Evolutionary conservation across 106 monocot genomes (phyloP), one percentile per base, ranked within the genome.

Genomic region (Allium sativum): DNA sequence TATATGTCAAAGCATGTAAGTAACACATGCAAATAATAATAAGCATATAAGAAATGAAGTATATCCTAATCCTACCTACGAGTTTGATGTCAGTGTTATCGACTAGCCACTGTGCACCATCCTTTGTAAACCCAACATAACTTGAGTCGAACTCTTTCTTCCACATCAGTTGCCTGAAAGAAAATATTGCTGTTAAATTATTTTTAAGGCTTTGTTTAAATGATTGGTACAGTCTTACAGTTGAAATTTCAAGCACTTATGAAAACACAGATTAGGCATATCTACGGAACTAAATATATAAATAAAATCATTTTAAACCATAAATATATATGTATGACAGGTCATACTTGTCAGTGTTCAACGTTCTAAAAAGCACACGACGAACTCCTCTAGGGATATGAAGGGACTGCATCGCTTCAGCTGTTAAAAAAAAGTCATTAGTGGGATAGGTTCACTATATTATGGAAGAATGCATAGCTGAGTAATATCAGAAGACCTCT

Each of bases 71-170:
- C 88, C 73, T 61, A 88, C 93, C 93, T 63, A 89, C 82, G 58
- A 93, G 82, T 77, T 89, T 88, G 44, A 93, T 89, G 65, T 93
- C 79, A 56, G 93, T 93, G 73, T 93, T 88, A 66, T 93, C 75
- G 2, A 88, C 85, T 52, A 93, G 55, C 93, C 88, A 93, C 45
- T 80, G 82, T 68, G 93, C 80, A 69, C 88, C 88, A 76, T 93
- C 93, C 72, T 82, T 85, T 79, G 76, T 85, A 56, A 93, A 93
- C 44, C 88, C 93, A 65, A 78, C 75, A 67, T 80, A 93, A 58
- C 82, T 93, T 40, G 80, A 70, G 71, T 93, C 88, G 80, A 85
- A 93, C 73, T 88, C 88, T 45, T 85, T 93, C 66, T 80, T 89
- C 68, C 72, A 88, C 88, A 85, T 93, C 53, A 93, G 82, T 58